Base-by-base conservation (phyloP, 164 flowering plant species). In the Pachysandra terminalis region DNA sequence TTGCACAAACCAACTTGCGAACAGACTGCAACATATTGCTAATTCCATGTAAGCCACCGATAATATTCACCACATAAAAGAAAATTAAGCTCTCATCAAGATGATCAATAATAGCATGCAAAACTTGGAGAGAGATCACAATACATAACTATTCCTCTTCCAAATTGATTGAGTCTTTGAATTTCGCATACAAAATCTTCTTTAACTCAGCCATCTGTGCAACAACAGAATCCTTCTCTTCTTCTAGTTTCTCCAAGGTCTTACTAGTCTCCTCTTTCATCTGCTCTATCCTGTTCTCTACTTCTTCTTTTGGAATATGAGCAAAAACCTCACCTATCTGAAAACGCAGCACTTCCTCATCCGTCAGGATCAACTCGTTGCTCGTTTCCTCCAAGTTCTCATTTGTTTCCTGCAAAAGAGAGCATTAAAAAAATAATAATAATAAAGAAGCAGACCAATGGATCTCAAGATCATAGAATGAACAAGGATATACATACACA, bases 301-400 rank as follows among this genome's bases (percentile, higher is more conserved):
- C 98, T 60, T 90, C 93, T 6, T 95, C 98, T 71, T 71, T 89
- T n/a, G 93, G 85, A 72, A 90, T 77, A 63, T 92, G 98, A 59
- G 86, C 89, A 81, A 91, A 95, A n/a, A 90, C 96, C 79, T 94
- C 98, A 19, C 98, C 98, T 6, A 94, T 86, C 63, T 94, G 98
- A 80, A 91, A 87, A 16, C 96, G 84, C 24, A 90, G 82, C 40
- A 81, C 77, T 5, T 91, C 98, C 73, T 95, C 98, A 71, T 95
- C 97, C 4, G 96, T 82, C 32, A 95, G 90, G 75, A 95, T 95
- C 81, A 95, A 72, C 71, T 95, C 98, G 61, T 92, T 90, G 84
- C 96, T 75, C 15, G 97, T 96, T 80, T 95, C 98, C 82, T 95
- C 98, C 56, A 91, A 78, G 68, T 80, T 95, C 12, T 92, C 98